phyloP scores from a whole-genome alignment of 2,329 filamentous ascomycete genomes.

The Bipolaris bicolor region DNA sequence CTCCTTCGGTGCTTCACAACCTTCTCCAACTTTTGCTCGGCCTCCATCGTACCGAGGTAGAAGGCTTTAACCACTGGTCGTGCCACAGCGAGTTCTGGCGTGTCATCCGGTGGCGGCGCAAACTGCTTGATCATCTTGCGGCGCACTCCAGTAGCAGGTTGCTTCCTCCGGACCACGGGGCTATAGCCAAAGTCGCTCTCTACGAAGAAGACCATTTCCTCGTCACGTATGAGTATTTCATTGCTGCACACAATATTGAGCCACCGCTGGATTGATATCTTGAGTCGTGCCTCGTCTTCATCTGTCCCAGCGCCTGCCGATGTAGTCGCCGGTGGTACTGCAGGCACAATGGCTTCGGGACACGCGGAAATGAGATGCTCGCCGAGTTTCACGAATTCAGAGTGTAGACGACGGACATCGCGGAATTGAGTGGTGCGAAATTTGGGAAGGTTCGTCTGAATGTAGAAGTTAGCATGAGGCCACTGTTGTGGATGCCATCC shows the following conservation, averaged over 20 bases:
- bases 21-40: slow-evolving; percentile 94
- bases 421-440: slow-evolving; percentile 98
- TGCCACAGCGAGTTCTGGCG: slow-evolving; percentile 88
- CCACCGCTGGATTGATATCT: slow-evolving; percentile 90
- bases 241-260: slow-evolving; percentile 91
- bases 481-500: neutral
- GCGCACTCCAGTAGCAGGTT: slow-evolving; percentile 93
- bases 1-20: slow-evolving; percentile 91
- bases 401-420: slow-evolving; percentile 92
- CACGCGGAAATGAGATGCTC: slow-evolving; percentile 98
- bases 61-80: slow-evolving; percentile 93
- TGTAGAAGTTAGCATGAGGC: slow-evolving; percentile 14
- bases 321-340: slow-evolving; percentile 91
- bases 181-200: slow-evolving; percentile 99
- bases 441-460: slow-evolving; percentile 94
- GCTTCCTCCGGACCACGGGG: slow-evolving; percentile 92
- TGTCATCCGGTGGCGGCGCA: slow-evolving; percentile 95
- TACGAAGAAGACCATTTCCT: slow-evolving; percentile 98
- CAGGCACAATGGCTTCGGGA: slow-evolving; percentile 90
- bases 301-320: slow-evolving; percentile 95
- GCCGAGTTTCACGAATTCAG: slow-evolving; percentile 94
- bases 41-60: slow-evolving; percentile 93
- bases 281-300: slow-evolving; percentile 89
- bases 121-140: slow-evolving; percentile 98
- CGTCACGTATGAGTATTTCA: slow-evolving; percentile 90